Evolutionary conservation across 2,329 filamentous ascomycete species (phyloP), one percentile per base, ranked within the genome.

Genomic region (Aspergillus sp.): DNA sequence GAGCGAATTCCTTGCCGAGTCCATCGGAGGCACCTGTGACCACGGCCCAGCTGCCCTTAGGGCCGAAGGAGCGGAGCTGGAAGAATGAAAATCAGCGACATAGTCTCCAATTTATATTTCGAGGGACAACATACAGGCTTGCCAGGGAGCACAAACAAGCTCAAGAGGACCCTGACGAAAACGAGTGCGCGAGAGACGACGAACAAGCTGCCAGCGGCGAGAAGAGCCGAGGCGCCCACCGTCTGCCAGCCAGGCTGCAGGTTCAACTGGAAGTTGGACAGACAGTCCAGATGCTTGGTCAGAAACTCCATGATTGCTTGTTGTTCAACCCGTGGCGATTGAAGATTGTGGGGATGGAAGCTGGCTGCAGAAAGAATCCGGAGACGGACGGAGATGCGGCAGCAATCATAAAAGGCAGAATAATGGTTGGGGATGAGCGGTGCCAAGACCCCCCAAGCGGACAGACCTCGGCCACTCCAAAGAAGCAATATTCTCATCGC

Each of bases 21-120:
- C 95, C 96, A 78, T 99, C 95, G 10, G 93, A 97, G 55, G 94
- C 95, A 65, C 95, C 95, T 25, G 95, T 99, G 43, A 99, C 85
- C 58, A 99, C 87, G 32, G 91, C 95, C 93, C 94, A 99, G 60
- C 90, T 93, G 63, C 94, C 94, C 71, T 92, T 91, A 69, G 90
- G 90, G 68, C 93, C 95, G 80, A 96, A 98, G 68, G 90, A 92
- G 69, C 89, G 89, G 60, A 99, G 88, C 94, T 96, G 58, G 41
- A 55, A 25, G 7, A 3, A 41, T 19, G n/a, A 19, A 15, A 21
- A 30, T 72, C 36, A 72, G 66, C 61, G 56, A 23, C 1, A 19
- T 8, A 32, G 15, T 32, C n/a, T 50, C 10, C 6, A 8, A 15
- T 21, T 12, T 5, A 38, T 25, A 3, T 8, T 4, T 3, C 15